These are phyloP conservation scores for Peronospora tabacina DNA, from an alignment of 352 stramenopile species.

Conservation along the genomic window DNA sequence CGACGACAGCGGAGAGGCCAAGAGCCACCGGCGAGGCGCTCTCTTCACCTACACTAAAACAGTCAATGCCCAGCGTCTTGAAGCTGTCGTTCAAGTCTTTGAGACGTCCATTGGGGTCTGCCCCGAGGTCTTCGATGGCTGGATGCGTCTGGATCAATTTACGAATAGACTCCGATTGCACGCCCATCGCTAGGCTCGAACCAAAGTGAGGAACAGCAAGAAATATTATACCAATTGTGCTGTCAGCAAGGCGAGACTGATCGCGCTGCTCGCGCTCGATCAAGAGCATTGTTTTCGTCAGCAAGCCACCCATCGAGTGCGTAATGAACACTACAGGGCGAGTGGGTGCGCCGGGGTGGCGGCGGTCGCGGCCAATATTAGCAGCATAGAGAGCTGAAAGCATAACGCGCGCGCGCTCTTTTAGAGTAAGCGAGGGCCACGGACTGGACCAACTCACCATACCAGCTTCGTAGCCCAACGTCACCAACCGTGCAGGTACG, in stretches of 20 bases:
- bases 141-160: slow-evolving; percentile 68
- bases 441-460: slow-evolving; percentile 83
- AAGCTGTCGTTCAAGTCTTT: slow-evolving; percentile 64
- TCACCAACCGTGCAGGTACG: slow-evolving; percentile 53
- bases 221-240: slow-evolving; percentile 60
- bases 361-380: slow-evolving; percentile 41
- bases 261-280: slow-evolving; percentile 33
- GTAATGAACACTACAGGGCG: slow-evolving; percentile 77
- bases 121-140: slow-evolving; percentile 59
- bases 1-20: slow-evolving; percentile 63
- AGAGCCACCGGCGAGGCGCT: slow-evolving; percentile 53
- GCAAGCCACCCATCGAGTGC: slow-evolving; percentile 82
- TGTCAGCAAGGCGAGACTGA: slow-evolving; percentile 27
- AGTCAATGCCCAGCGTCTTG: slow-evolving; percentile 53
- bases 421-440: slow-evolving; percentile 74
- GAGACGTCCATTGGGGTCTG: slow-evolving; percentile 45
- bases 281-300: slow-evolving; percentile 82
- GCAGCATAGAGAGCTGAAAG: slow-evolving; percentile 57
- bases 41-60: slow-evolving; percentile 63
- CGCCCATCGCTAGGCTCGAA: slow-evolving; percentile 56
- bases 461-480: slow-evolving; percentile 70
- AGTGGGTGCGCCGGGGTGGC: slow-evolving; percentile 4
- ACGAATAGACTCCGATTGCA: slow-evolving; percentile 61
- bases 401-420: slow-evolving; percentile 68
- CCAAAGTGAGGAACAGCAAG: slow-evolving; percentile 81